Evolutionary conservation across 208 protist species (phyloP).

Genomic region (Endotrypanum monterogeii): DNA sequence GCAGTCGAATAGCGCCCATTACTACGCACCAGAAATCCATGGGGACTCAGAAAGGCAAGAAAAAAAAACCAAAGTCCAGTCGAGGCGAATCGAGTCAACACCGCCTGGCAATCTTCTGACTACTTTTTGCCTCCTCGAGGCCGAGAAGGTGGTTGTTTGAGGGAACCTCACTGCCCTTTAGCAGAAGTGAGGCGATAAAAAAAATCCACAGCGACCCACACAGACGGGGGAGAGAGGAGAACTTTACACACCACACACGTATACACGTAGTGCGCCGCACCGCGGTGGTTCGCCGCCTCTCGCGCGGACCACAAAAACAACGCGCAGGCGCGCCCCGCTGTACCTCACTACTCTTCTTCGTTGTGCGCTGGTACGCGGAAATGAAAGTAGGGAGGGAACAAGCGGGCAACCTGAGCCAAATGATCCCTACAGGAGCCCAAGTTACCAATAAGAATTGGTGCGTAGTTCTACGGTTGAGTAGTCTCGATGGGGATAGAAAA

Average conservation of each 20-base stretch:
- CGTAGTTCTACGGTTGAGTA: background rate
- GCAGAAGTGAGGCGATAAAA: background rate
- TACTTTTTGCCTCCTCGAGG: background rate
- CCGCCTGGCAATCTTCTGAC: too few relatives aligned
- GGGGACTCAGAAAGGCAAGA: too few relatives aligned
- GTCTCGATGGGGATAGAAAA: background rate
- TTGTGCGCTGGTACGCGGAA: too few relatives aligned
- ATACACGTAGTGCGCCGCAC: background rate
- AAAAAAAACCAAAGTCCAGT: too few relatives aligned
- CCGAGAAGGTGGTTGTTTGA: background rate
- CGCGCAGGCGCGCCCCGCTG: too few relatives aligned
- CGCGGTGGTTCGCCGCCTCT: background rate
- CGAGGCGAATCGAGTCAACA: too few relatives aligned
- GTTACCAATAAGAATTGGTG: too few relatives aligned
- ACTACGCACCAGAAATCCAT: too few relatives aligned
- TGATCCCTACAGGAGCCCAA: background rate
- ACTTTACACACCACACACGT: background rate
- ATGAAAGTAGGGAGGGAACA: background rate
- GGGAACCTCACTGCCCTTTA: background rate
- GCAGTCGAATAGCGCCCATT: too few relatives aligned
- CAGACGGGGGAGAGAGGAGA: background rate
- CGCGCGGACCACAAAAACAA: background rate
- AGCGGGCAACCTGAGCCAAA: background rate
- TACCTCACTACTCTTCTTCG: background rate
- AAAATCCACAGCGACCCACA: background rate